A percentile compares a stretch with the other conserved stretches of the same genome.
These are phyloP conservation scores for Penicillium sp. DNA, from an alignment of 2,329 filamentous ascomycete species.

Conservation along the genomic window DNA sequence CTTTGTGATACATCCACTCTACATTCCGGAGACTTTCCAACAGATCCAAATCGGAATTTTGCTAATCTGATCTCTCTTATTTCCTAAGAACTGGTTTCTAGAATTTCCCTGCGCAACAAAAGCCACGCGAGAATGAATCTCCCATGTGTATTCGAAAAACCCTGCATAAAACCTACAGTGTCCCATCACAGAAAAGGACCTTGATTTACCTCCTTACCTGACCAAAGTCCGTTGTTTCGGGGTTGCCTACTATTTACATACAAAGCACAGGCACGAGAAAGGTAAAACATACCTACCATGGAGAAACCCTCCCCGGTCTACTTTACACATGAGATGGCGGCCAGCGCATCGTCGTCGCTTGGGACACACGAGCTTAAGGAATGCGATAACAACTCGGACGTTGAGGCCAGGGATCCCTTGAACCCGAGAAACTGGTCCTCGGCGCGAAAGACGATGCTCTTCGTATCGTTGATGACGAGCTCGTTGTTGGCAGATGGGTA, in stretches of 20 bases:
- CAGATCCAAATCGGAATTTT: background rate
- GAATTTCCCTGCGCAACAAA: conserved; percentile 4
- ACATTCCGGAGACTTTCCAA: background rate
- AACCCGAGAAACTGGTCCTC: conserved; percentile 27
- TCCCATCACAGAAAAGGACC: conserved; percentile 1
- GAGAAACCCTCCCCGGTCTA: conserved; percentile 8
- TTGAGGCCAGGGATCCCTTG: conserved; percentile 10
- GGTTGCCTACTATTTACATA: background rate
- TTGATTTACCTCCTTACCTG: background rate
- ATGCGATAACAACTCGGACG: background rate
- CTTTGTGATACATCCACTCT: conserved; percentile 2
- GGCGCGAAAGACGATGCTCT: conserved; percentile 26
- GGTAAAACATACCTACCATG: conserved; percentile 3
- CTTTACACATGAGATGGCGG: conserved; percentile 6
- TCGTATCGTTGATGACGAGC: conserved; percentile 29
- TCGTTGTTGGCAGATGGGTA: conserved; percentile 32
- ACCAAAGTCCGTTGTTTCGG: background rate
- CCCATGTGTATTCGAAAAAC: conserved; percentile 4
- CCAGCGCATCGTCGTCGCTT: conserved; percentile 8
- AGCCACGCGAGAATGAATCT: conserved; percentile 11
- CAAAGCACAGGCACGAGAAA: background rate
- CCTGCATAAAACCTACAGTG: conserved; percentile 14
- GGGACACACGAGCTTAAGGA: conserved; percentile 6
- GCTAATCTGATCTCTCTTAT: background rate
- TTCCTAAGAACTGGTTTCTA: background rate